Evolutionary conservation across 2,329 filamentous ascomycete species (phyloP).

Genomic region (Alternaria solani): DNA sequence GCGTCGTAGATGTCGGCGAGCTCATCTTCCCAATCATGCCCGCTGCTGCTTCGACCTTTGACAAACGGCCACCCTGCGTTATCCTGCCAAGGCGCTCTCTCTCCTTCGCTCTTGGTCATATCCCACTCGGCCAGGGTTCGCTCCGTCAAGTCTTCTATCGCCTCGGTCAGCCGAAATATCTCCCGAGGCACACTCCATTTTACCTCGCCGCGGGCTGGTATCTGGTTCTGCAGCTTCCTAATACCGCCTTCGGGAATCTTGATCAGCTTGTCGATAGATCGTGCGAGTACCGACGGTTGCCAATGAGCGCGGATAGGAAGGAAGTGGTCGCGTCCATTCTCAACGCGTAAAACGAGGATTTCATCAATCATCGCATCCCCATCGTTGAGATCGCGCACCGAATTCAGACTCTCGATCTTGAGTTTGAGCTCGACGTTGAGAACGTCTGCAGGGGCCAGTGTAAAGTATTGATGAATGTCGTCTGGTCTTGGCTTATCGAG

Average conservation of each 20-base stretch:
- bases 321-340: slow-evolving; percentile 88
- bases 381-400: slow-evolving; percentile 76
- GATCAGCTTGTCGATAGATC: slow-evolving; percentile 87
- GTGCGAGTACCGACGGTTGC: slow-evolving; percentile 82
- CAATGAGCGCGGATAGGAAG: slow-evolving; percentile 80
- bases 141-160: slow-evolving; percentile 69
- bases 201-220: slow-evolving; percentile 57
- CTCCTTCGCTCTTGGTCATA: slow-evolving; percentile 59
- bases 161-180: slow-evolving; percentile 87
- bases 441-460: slow-evolving; percentile 85
- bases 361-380: slow-evolving; percentile 75
- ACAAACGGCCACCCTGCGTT: slow-evolving; percentile 69
- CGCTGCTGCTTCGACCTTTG: slow-evolving; percentile 46
- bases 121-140: slow-evolving; percentile 69
- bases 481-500: slow-evolving; percentile 36
- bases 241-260: slow-evolving; percentile 80
- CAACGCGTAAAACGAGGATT: slow-evolving; percentile 84
- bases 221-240: slow-evolving; percentile 71
- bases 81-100: slow-evolving; percentile 61
- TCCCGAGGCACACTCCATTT: slow-evolving; percentile 86
- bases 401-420: slow-evolving; percentile 68
- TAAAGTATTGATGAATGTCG: slow-evolving; percentile 61
- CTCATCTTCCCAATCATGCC: slow-evolving; percentile 54
- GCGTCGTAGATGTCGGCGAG: slow-evolving; percentile 65
- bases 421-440: slow-evolving; percentile 73